Evolutionary conservation across 306 rosid genomes (phyloP), one percentile per base, ranked within the genome.

Genomic region (Dryas octopetala): DNA sequence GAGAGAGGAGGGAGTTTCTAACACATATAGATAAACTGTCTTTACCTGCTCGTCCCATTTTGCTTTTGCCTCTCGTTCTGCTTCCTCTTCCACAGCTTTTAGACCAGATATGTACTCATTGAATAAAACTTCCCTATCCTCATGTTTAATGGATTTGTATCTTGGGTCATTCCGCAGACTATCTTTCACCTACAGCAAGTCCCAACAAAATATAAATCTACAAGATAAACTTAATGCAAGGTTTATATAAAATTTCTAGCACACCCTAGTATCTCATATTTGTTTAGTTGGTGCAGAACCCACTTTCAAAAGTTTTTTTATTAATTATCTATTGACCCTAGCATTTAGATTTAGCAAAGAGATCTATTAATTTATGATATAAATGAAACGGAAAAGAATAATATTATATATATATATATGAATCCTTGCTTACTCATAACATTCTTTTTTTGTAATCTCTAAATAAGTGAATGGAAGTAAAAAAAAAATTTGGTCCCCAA

Each of bases 41-140:
- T 64, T 12, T 79, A 95, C 99, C 97, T 91, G 97, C 92, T 95
- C 99, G 41, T 87, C 96, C 87, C 87, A 81, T 84, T 82, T 92
- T 48, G 96, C 88, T 87, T 88, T 95, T 75, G 84, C 89, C 78
- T 89, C 96, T 75, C 88, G 79, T 73, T 90, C 95, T 68, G 85
- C 89, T 77, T 89, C 92, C 74, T 85, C 87, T 76, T 89, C 93
- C 74, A 76, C 85, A 78, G 97, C 96, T 82, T 86, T 91, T 74
- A 91, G 74, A 73, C 85, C 97, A 60, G 91, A 90, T 85, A 95
- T 60, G 80, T 90, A 90, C 87, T 91, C 90, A 32, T 86, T 85
- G 85, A 89, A 95, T 66, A 95, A 75, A 67, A 78, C 70, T 60
- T 95, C 99, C 80, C 97, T 89, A 62, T 92, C 96, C 83, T 95